Evolutionary conservation across 2,329 filamentous ascomycete species (phyloP).

Genomic region (Curvularia eragrostidis): DNA sequence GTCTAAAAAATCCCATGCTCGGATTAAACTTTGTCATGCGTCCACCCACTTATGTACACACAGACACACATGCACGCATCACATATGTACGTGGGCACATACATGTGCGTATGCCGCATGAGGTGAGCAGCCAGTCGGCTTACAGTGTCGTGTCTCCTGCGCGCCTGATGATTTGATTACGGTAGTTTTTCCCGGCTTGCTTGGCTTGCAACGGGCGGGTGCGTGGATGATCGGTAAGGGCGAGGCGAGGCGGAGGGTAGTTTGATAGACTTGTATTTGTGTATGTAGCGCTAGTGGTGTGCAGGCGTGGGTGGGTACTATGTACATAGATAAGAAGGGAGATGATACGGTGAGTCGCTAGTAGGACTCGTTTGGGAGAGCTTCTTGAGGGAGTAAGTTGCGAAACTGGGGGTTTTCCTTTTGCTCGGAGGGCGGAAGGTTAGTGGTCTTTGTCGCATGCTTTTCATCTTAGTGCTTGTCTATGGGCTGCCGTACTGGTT

Average conservation of each 20-base stretch:
- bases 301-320: not conserved
- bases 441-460: not conserved
- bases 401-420: not conserved
- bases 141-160: not conserved
- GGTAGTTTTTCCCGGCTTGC: not conserved
- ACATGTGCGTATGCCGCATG: not conserved
- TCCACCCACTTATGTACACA: not conserved
- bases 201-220: not conserved
- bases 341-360: not conserved
- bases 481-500: not conserved
- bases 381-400: not conserved
- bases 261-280: not conserved
- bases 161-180: not conserved
- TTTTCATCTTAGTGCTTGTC: not conserved
- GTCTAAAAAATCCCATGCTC: not conserved
- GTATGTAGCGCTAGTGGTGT: not conserved
- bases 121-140: not conserved
- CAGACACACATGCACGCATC: no score
- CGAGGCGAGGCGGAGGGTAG: not conserved
- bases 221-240: not conserved
- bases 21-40: not conserved
- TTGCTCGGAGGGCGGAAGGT: not conserved
- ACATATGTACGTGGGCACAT: not conserved
- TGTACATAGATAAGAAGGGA: not conserved
- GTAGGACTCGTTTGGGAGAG: not conserved